These are phyloP conservation scores for Escallonia herrerae DNA, from an alignment of 129 eudicot species.

Conservation along the genomic window DNA sequence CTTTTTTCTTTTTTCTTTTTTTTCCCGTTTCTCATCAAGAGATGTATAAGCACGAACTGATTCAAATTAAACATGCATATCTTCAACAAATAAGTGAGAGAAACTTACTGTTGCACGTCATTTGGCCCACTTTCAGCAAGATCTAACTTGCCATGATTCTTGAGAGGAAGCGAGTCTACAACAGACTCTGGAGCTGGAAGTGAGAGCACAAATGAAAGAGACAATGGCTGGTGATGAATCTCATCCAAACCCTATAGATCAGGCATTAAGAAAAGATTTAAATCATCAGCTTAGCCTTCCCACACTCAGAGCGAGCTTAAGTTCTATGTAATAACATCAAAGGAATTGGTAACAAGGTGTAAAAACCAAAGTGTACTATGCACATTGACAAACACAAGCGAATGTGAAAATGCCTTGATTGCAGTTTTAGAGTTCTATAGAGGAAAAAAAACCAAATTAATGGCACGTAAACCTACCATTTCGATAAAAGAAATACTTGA, in stretches of 20 bases:
- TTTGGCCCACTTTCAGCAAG: conserved; percentile 34
- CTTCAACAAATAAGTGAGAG: background rate
- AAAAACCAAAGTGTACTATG: no score
- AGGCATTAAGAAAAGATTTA: conserved; percentile 1
- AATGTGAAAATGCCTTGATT: no score
- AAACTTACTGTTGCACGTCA: conserved; percentile 78
- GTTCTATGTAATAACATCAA: background rate
- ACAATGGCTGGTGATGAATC: conserved; percentile 65
- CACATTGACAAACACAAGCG: no score
- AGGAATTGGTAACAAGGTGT: background rate
- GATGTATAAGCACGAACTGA: no score
- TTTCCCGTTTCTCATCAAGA: no score
- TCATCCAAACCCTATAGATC: conserved; percentile 75
- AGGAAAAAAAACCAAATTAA: no score
- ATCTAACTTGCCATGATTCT: conserved; percentile 41
- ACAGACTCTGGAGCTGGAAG: conserved; percentile 75
- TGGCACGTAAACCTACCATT: no score
- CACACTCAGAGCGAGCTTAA: background rate
- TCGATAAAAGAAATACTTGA: no score
- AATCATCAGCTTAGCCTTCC: background rate
- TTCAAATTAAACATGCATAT: background rate
- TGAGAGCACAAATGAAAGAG: conserved; percentile 62
- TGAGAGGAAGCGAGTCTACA: conserved; percentile 71
- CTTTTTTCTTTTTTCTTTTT: no score
- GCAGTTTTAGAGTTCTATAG: no score